Conservation (phyloP, 257 asterid species). For the Solanum dulcamara region DNA sequence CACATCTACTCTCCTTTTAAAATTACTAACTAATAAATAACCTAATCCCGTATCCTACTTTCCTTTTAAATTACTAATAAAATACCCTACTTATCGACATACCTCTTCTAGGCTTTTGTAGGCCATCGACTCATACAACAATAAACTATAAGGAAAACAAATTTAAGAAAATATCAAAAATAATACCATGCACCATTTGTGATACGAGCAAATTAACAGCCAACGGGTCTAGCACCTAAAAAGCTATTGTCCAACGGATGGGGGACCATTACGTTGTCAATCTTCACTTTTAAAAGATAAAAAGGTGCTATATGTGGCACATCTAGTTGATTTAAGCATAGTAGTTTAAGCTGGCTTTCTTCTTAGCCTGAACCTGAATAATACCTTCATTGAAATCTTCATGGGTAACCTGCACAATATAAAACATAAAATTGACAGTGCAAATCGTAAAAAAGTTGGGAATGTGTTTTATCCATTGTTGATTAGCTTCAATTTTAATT, state of each 20-base stretch:
- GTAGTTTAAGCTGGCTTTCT: slow-evolving; percentile 78
- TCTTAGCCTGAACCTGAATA: slow-evolving; percentile 91
- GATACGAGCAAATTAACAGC: neutral
- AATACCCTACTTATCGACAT: neutral
- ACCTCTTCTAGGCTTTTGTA: neutral
- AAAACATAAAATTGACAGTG: neutral
- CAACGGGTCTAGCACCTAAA: neutral
- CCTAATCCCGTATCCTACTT: no score
- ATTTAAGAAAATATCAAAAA: neutral
- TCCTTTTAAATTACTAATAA: neutral
- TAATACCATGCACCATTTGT: neutral
- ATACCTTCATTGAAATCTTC: slow-evolving; percentile 95
- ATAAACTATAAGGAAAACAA: neutral
- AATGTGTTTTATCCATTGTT: neutral
- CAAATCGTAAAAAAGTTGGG: neutral
- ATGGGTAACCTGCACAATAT: slow-evolving; percentile 56
- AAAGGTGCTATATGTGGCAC: neutral
- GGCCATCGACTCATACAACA: neutral
- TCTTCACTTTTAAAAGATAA: neutral
- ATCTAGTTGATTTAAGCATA: slow-evolving; percentile 35
- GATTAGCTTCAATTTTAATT: neutral
- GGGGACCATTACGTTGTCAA: neutral
- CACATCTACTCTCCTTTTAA: neutral
- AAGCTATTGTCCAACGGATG: neutral
- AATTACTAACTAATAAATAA: neutral